Evolutionary conservation across 495 filamentous ascomycete genomes (phyloP).

Genomic region (Platismatia glauca): DNA sequence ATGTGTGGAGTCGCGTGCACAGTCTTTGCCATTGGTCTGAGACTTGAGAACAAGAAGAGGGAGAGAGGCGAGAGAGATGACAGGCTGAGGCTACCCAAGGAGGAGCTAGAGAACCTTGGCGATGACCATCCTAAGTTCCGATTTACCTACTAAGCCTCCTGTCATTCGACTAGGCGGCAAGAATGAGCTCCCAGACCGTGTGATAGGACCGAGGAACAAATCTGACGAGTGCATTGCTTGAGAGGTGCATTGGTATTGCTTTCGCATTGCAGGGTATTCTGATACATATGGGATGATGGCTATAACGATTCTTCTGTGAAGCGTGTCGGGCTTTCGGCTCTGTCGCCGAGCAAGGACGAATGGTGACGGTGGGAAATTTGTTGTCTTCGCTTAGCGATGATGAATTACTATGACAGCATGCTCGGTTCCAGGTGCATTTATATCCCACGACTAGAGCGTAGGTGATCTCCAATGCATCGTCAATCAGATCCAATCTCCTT

Average conservation of each 20-base stretch:
- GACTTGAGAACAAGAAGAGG: slow-evolving; percentile 47
- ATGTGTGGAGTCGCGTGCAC: slow-evolving; percentile 36
- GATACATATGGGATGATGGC: neutral
- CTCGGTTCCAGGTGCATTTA: neutral
- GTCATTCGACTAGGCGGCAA: neutral
- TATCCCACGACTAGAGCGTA: neutral
- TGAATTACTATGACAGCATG: neutral
- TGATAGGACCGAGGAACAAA: neutral
- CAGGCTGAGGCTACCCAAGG: slow-evolving; percentile 33
- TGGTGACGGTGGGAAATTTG: neutral
- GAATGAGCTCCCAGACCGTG: neutral
- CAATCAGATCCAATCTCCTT: neutral
- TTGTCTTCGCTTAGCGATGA: neutral
- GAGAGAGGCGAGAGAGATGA: slow-evolving; percentile 44
- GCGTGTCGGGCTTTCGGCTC: neutral
- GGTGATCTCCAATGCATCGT: neutral
- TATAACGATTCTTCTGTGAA: neutral
- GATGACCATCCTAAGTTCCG: slow-evolving; percentile 52
- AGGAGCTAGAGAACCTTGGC: slow-evolving; percentile 47
- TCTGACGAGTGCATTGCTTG: neutral
- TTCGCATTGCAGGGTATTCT: slow-evolving; percentile 1
- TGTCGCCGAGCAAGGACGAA: neutral
- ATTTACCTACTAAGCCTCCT: slow-evolving; percentile 26
- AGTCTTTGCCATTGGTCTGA: slow-evolving; percentile 36
- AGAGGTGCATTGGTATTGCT: slow-evolving; percentile 4